Percentiles rank a stretch among this genome's conserved stretches.
These are phyloP conservation scores for Argentina anserina DNA, from an alignment of 306 rosid genomes.

Conservation along the genomic window DNA sequence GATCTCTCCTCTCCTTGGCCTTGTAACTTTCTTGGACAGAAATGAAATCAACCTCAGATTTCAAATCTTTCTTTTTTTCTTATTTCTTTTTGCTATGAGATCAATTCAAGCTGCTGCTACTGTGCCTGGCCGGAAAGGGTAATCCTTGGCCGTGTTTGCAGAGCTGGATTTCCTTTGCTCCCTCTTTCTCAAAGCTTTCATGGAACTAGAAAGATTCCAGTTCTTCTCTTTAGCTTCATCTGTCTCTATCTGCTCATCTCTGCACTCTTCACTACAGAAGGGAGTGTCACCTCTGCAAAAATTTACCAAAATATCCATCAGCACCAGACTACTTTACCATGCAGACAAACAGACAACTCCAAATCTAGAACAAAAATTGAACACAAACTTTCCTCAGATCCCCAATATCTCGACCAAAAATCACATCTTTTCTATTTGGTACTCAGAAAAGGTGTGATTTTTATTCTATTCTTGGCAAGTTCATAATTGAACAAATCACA, in stretches of 20 bases:
- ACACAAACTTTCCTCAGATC: not conserved
- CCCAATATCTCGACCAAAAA: not conserved
- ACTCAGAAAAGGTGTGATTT: not conserved
- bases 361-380: not conserved
- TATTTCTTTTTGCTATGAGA: not conserved
- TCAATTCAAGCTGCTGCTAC: conserved; percentile 65
- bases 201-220: conserved; percentile 52
- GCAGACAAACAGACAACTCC: not conserved
- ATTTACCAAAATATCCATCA: not conserved
- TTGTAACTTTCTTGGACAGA: conserved; percentile 27
- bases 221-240: conserved; percentile 80
- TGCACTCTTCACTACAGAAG: conserved; percentile 89
- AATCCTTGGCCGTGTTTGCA: conserved; percentile 44
- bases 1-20: conserved; percentile 23
- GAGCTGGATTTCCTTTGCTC: conserved; percentile 64
- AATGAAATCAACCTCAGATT: conserved; percentile 10
- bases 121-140: conserved; percentile 57
- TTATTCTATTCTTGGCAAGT: not conserved
- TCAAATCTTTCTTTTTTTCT: not conserved
- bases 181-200: conserved; percentile 63
- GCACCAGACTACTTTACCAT: not conserved
- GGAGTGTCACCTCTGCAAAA: conserved; percentile 86
- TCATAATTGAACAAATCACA: not conserved
- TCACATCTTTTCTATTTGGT: not conserved
- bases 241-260: conserved; percentile 69